These are phyloP conservation scores for Dryadomyces quercivorus DNA, from an alignment of 2,329 filamentous ascomycete species.

Conservation along the genomic window DNA sequence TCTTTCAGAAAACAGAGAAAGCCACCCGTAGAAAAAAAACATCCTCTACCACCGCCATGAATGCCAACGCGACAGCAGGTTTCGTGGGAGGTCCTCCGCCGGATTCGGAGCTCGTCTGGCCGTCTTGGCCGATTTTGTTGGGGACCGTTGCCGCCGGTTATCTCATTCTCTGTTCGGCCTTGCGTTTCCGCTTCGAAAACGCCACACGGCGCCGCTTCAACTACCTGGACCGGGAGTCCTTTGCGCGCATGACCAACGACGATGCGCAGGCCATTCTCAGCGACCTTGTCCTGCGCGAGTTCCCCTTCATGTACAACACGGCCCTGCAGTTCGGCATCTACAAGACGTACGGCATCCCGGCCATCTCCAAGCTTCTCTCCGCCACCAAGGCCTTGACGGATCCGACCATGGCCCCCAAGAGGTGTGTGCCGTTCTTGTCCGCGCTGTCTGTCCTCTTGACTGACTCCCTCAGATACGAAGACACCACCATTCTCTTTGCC, in stretches of 20 bases:
- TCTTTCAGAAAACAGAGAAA: too few relatives aligned
- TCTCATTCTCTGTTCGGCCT: slow-evolving; percentile 19
- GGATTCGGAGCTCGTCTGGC: too few relatives aligned
- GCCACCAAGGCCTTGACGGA: slow-evolving; percentile 23
- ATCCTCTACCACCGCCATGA: too few relatives aligned
- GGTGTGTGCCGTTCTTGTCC: slow-evolving; percentile 14
- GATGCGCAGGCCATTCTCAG: slow-evolving; percentile 33
- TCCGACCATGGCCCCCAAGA: slow-evolving; percentile 20
- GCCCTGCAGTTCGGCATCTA: slow-evolving; percentile 27
- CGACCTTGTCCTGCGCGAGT: slow-evolving; percentile 21
- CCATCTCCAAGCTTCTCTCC: slow-evolving; percentile 24
- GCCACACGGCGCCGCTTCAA: slow-evolving; percentile 18
- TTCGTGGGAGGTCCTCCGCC: background rate
- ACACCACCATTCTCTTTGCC: slow-evolving; percentile 24
- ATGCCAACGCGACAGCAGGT: background rate
- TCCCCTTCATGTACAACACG: slow-evolving; percentile 25
- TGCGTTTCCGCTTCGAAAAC: slow-evolving; percentile 24
- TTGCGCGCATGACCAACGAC: slow-evolving; percentile 27
- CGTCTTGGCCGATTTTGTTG: background rate
- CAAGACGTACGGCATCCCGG: slow-evolving; percentile 29
- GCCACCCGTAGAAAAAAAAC: too few relatives aligned
- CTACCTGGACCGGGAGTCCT: slow-evolving; percentile 22
- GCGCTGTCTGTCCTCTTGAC: too few relatives aligned
- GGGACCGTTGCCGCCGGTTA: slow-evolving; percentile 18
- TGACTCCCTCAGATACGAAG: slow-evolving; percentile 23